Evolutionary conservation across 495 filamentous ascomycete genomes (phyloP).

Genomic region (Neurospora sublineolata): DNA sequence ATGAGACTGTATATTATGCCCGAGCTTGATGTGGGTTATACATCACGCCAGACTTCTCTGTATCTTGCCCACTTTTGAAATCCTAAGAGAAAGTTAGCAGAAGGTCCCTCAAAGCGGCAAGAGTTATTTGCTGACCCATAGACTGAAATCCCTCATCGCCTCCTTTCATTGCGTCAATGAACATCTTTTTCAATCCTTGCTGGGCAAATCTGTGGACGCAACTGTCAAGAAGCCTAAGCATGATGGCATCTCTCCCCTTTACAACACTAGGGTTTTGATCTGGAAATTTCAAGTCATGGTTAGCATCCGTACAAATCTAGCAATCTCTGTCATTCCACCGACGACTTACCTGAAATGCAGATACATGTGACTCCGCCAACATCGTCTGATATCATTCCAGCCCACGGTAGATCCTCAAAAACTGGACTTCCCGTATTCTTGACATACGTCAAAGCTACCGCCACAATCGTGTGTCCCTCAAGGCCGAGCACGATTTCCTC

Average conservation of each 20-base stretch:
- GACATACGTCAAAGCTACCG: slow-evolving; percentile 44
- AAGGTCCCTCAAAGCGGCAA: neutral
- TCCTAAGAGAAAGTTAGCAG: slow-evolving; percentile 16
- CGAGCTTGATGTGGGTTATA: slow-evolving; percentile 5
- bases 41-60: slow-evolving; percentile 33
- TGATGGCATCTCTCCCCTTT: slow-evolving; percentile 30
- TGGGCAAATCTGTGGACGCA: slow-evolving; percentile 28
- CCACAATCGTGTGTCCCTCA: slow-evolving; percentile 36
- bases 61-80: slow-evolving; percentile 41
- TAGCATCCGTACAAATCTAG: neutral
- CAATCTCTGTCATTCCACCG: neutral
- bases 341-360: slow-evolving; percentile 40
- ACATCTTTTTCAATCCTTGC: slow-evolving; percentile 30
- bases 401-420: slow-evolving; percentile 49
- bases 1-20: neutral
- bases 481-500: slow-evolving; percentile 40
- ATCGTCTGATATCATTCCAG: slow-evolving; percentile 39
- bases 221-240: slow-evolving; percentile 35
- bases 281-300: neutral
- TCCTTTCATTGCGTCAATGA: slow-evolving; percentile 34
- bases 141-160: slow-evolving; percentile 34
- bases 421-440: slow-evolving; percentile 39
- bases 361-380: slow-evolving; percentile 51
- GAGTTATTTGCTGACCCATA: slow-evolving; percentile 26
- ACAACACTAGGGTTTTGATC: slow-evolving; percentile 23